Evolutionary conservation across 805 yeast genomes (phyloP), one percentile per base, ranked within the genome.

Genomic region (Candida coquimbonensis): DNA sequence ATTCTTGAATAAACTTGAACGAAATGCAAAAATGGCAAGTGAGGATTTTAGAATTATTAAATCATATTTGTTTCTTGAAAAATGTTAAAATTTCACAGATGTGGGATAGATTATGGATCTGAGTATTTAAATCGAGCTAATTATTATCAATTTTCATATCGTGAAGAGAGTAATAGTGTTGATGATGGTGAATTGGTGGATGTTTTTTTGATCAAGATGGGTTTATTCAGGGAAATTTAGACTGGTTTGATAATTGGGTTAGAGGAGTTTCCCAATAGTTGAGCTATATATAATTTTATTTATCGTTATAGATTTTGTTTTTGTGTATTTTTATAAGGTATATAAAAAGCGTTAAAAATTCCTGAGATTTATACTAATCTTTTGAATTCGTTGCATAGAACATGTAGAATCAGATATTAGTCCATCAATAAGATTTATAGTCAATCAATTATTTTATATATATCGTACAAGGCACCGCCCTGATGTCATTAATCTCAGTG

Each of bases 21-120:
- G 40, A 9, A 38, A 51, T 53, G 71, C 52, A 3, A 54, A 55
- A 16, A 80, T 80, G 86, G 75, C 73, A 13, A 67, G 69, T 36
- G 85, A 80, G 84, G 85, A 78, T 75, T 3, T 53, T 80, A 36
- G 77, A 77, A 49, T 73, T 73, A 67, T 63, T 77, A 47, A 77
- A 76, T 54, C 75, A 73, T 49, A 69, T 78, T 51, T 61, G 74
- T 40, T 60, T 70, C n/a, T 58, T 74, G 41, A 62, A 77, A 39
- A 60, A 75, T 42, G 59, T 66, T 39, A 71, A 70, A 44, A 66
- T 75, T 14, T 57, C 67, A 9, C 49, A 58, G 13, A 56, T 57
- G 1, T 24, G 83, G 83, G 0, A 67, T 69, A 3, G 78, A 77
- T 53, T 80, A 72, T 50, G 82, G 82, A 1, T 65, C 78, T 11